phyloP scores from a whole-genome alignment of 2,329 filamentous ascomycete species.

The Pseudogymnoascus sp. region DNA sequence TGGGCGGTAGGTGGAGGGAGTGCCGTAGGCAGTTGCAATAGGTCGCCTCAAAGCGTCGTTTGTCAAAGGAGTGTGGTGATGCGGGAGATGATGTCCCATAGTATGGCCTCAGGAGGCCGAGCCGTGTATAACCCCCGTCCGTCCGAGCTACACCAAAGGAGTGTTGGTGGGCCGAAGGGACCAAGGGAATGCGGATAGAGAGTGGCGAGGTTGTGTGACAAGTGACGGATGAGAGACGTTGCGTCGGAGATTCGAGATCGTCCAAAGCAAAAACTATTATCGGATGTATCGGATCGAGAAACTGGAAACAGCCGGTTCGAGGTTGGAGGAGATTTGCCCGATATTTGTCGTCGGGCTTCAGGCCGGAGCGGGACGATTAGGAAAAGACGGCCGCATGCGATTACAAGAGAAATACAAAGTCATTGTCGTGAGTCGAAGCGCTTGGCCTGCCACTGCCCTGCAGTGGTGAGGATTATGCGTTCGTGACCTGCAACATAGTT shows the following conservation, averaged over 20 bases:
- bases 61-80: not conserved
- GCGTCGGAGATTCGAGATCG: not conserved
- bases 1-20: not conserved
- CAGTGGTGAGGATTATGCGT: constrained; percentile 1
- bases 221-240: not conserved
- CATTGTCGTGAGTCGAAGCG: constrained; percentile 7
- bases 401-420: constrained; percentile 4
- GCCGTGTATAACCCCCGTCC: not conserved
- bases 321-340: not conserved
- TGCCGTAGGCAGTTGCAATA: not conserved
- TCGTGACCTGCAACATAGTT: not conserved
- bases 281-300: not conserved
- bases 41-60: not conserved
- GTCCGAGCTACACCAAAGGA: not conserved
- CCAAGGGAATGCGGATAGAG: not conserved
- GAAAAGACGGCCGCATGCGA: not conserved
- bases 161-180: not conserved
- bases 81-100: not conserved
- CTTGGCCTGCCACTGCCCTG: not conserved
- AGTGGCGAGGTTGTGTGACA: not conserved
- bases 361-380: not conserved
- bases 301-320: not conserved
- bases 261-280: not conserved
- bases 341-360: not conserved
- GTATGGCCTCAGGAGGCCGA: not conserved